Evolutionary conservation across 495 filamentous ascomycete genomes (phyloP), one percentile per base, ranked within the genome.

Genomic region (Penicillium cataractarum): DNA sequence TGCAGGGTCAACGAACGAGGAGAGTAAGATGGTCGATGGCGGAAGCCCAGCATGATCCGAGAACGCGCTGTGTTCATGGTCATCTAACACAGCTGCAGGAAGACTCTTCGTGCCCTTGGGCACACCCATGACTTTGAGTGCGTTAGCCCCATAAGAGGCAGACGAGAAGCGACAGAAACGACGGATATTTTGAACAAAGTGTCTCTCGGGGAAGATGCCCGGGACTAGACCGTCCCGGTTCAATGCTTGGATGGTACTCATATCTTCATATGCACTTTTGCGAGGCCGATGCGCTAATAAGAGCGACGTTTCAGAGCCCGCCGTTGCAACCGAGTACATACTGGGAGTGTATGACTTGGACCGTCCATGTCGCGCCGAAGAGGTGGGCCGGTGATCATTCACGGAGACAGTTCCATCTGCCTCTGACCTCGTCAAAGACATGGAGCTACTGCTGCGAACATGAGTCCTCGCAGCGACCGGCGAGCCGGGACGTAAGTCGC

Each of bases 91-190:
- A 44, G 68, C 57, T 12, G 55, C 35, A 50, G 73, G 81, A 8
- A 83, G 65, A 24, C 67, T 76, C 24, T 79, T 80, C 0, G 80
- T 62, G 5, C 70, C 74, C 19, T 81, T 80, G 46, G 82, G 78
- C 52, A 91, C 85, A 4, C 90, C 90, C 81, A 92, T 84, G 17
- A 92, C 77, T 40, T 86, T 83, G 27, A 92, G 79, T 27, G 92
- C 91, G 61, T 80, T 86, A 4, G 88, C 82, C 1, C 90, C 90
- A 60, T 93, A 93, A 0, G 88, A 87, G 0, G 90, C 90, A 13
- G 90, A 91, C 1, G 90, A 85, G 70, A 92, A 93, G 0, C 90
- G 88, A 74, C 88, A 88, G 66, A 90, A 93, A 35, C 90, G 84
- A 19, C 87, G 80, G 17, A 92, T 85, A 66, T 92, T 93, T 40